Evolutionary conservation across 2,329 filamentous ascomycete species (phyloP), one percentile per base, ranked within the genome.

Genomic region (Pseudocercospora crystallina): DNA sequence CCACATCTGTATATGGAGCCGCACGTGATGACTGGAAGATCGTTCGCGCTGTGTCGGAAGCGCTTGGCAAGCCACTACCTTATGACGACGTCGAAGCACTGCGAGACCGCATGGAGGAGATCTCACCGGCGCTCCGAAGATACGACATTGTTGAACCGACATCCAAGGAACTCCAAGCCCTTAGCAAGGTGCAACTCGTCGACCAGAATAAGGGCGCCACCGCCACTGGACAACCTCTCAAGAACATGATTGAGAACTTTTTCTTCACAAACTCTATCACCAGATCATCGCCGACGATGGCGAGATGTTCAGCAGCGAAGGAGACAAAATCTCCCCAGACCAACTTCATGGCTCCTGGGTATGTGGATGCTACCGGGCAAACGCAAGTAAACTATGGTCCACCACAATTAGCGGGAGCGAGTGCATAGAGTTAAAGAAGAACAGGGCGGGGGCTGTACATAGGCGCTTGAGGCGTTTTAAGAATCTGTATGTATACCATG

Each of bases 11-110:
- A 59, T 89, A 90, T 17, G 94, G 94, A 53, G 94, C 90, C 46
- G 84, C 92, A 49, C 84, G 94, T 67, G 92, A 94, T 58, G 94
- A 99, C 76, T 99, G 94, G 94, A 99, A 97, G 83, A 97, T 99
- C 66, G 85, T 99, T 63, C 89, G 94, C 59, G 94, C 94, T 13
- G 84, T 82, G 49, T 94, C 88, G 67, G 94, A 97, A 74, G 96
- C 95, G 76, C 80, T 99, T 12, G 89, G 88, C 54, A 84, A 79
- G 26, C 86, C 91, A 59, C 82, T 99, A 46, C 89, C 90, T 15
- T 99, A 97, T 68, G 92, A 99, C 64, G 90, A 97, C 67, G 82
- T 99, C 43, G 87, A 94, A 60, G 81, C 84, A 65, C 81, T 99
- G 45, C 84, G 94, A 50, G 90, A 96, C 72, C 88, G 94, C 64